These are phyloP conservation scores for Leucaena leucocephala DNA, from an alignment of 306 rosid species.

Conservation along the genomic window DNA sequence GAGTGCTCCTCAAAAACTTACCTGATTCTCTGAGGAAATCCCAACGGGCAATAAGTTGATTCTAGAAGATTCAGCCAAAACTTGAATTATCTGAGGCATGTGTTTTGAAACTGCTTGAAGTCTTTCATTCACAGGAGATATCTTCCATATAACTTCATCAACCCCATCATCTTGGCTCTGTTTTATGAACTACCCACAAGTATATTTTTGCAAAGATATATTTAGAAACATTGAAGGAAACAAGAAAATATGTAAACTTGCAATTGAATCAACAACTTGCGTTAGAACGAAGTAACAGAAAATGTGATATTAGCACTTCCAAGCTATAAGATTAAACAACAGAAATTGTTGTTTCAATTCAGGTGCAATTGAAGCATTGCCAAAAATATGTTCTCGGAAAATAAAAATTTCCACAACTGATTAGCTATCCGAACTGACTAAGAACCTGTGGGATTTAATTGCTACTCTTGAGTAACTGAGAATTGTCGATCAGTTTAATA, in stretches of 20 bases:
- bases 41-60: conserved; percentile 53
- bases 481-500: neutral
- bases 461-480: neutral
- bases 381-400: neutral
- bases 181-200: conserved; percentile 68
- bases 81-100: conserved; percentile 65
- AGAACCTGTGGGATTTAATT: neutral
- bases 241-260: conserved; percentile 14
- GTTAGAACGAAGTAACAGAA: neutral
- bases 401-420: neutral
- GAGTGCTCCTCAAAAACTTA: conserved; percentile 24
- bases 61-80: conserved; percentile 79
- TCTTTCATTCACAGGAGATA: conserved; percentile 86
- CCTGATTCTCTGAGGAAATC: conserved; percentile 64
- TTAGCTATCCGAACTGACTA: neutral
- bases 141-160: conserved; percentile 90
- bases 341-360: neutral
- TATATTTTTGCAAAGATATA: conserved; percentile 22
- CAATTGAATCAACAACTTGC: conserved; percentile 21
- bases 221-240: conserved; percentile 18
- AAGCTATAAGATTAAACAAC: neutral
- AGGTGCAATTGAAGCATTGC: conserved; percentile 3
- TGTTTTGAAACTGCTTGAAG: conserved; percentile 81
- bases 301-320: neutral
- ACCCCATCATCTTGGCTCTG: conserved; percentile 89